These are phyloP conservation scores for Nicotiana rustica DNA, from an alignment of 305 asterid genomes.

Conservation along the genomic window DNA sequence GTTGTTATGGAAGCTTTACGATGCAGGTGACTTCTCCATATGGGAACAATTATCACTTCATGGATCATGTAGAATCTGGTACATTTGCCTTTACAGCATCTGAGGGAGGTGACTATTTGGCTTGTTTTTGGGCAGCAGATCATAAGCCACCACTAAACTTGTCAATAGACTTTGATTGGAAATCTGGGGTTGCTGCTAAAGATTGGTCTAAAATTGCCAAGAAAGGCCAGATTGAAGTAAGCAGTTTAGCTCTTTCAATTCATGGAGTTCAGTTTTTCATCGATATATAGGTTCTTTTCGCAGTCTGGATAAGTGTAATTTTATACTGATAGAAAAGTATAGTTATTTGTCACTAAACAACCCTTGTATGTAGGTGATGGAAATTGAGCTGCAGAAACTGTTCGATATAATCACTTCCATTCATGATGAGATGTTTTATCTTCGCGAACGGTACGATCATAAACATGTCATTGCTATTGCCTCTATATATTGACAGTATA, in stretches of 20 bases:
- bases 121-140: slow-evolving; percentile 43
- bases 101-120: slow-evolving; percentile 40
- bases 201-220: slow-evolving; percentile 47
- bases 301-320: not conserved
- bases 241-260: not conserved
- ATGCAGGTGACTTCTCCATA: slow-evolving; percentile 39
- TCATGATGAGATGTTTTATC: slow-evolving; percentile 44
- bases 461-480: not conserved
- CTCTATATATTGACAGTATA: not conserved
- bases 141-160: slow-evolving; percentile 37
- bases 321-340: too few relatives aligned
- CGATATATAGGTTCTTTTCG: too few relatives aligned
- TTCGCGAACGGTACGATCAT: slow-evolving; percentile 42
- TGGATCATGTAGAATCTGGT: slow-evolving; percentile 36
- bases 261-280: not conserved
- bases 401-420: slow-evolving; percentile 41
- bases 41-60: slow-evolving; percentile 36
- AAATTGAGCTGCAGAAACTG: slow-evolving; percentile 44
- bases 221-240: slow-evolving; percentile 42
- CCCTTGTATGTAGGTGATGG: slow-evolving; percentile 38
- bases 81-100: slow-evolving; percentile 41
- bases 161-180: slow-evolving; percentile 46
- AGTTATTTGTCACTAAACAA: not conserved
- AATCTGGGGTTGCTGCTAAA: slow-evolving; percentile 40
- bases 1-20: not conserved